Base-by-base conservation (phyloP, 352 stramenopile genomes). In the Pythium chondricola region DNA sequence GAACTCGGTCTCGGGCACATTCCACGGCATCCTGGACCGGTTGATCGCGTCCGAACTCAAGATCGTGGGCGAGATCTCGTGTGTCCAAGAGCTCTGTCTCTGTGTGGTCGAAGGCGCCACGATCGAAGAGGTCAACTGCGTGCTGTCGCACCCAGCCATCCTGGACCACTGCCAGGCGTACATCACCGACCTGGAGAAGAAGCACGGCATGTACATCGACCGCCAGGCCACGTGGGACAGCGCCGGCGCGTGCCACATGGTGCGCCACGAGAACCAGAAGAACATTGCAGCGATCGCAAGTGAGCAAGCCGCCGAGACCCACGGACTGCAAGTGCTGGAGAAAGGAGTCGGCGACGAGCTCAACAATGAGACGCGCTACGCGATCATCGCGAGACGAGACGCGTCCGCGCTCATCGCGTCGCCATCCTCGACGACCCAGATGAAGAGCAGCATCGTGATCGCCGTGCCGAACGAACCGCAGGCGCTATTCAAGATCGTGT, bases 401-500 rank as follows among this genome's bases (percentile, higher is more conserved):
- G 70, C 61, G 16, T 21, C 45, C 6, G 59, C 69, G 1, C 37
- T 88, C 10, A 58, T 73, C 2, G 36, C 54, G 18, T 21, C 27
- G 14, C 21, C 31, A 0, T 53, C 16, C 18, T 44, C 33, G 21
- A 44, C 32, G 39, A 51, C 61, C 11, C 67, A 65, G 11, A 76
- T 70, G 52, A 88, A 88, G 52, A 72, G 71, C 7, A 86, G 71
- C 11, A 73, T 88, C 30, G 76, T 88, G 16, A 63, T 88, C 18
- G 74, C 76, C 17, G 67, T 88, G 14, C 74, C 71, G 5, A 88
- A 88, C 36, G 74, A 88, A 26, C 64, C 74, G 1, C 74, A 86
- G 56, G 71, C 71, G 21, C 59, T 88, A 22, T 88, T 86, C 61
- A 85, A 86, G 59, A 79, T 86, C 47, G 71, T 88, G 4, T 74